phyloP scores from a whole-genome alignment of 257 asterid species.

The Cynanchum wilfordii region DNA sequence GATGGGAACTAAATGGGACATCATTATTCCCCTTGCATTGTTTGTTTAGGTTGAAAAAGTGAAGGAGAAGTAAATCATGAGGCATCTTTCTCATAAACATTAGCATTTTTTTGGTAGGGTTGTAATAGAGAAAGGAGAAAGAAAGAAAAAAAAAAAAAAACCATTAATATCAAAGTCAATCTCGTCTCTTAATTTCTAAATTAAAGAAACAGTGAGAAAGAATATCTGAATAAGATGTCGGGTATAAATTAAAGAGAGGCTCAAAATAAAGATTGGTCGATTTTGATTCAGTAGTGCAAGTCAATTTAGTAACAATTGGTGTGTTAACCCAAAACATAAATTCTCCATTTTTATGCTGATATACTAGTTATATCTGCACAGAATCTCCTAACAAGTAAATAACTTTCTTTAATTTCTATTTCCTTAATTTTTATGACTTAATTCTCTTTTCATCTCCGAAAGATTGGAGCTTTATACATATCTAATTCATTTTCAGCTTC shows the following conservation, averaged over 20 bases:
- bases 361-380: background rate
- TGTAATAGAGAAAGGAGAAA: too few species aligned
- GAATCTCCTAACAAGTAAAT: background rate
- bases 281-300: background rate
- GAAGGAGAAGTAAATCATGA: background rate
- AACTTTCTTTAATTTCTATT: background rate
- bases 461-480: background rate
- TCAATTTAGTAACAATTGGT: background rate
- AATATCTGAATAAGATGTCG: background rate
- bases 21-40: background rate
- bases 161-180: background rate
- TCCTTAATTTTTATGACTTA: background rate
- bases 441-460: background rate
- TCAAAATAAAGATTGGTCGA: background rate
- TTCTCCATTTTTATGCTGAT: background rate
- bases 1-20: background rate
- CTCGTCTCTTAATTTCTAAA: background rate
- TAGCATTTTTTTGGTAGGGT: background rate
- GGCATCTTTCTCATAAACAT: background rate
- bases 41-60: background rate
- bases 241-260: background rate
- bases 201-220: background rate
- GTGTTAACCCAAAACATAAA: background rate
- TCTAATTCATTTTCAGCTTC: background rate
- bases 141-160: too few species aligned